Evolutionary conservation across 2,329 filamentous ascomycete species (phyloP).

Genomic region (Sarocladiaceae sp.): DNA sequence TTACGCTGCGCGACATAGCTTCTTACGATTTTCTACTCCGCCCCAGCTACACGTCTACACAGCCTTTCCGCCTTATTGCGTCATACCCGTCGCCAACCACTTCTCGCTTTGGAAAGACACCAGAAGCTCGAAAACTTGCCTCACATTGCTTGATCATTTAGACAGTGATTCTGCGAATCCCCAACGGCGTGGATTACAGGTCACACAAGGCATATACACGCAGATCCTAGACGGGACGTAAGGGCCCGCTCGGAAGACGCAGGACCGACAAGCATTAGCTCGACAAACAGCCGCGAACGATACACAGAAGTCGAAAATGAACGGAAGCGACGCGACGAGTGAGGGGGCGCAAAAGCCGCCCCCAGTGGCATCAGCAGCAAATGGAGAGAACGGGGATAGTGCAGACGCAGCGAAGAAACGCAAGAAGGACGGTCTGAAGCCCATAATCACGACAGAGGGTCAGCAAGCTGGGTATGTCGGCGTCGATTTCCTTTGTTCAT

Average conservation of each 20-base stretch:
- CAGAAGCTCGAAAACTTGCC: too few species aligned
- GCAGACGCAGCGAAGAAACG: constrained; percentile 57
- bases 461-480: constrained; percentile 33
- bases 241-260: background rate
- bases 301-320: too few species aligned
- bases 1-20: too few species aligned
- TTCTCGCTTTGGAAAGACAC: too few species aligned
- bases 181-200: too few species aligned
- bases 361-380: constrained; percentile 15
- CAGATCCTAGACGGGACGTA: background rate
- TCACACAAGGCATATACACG: background rate
- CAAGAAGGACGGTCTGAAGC: constrained; percentile 70
- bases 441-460: constrained; percentile 69
- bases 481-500: constrained; percentile 12
- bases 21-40: too few species aligned
- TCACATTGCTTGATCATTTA: too few species aligned
- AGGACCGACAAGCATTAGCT: background rate
- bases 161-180: too few species aligned
- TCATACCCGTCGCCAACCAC: background rate
- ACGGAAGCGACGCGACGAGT: constrained; percentile 22
- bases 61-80: background rate
- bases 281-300: too few species aligned
- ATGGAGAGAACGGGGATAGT: constrained; percentile 19
- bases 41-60: too few species aligned
- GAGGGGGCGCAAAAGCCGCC: constrained; percentile 24